A percentile compares a stretch with the other conserved stretches of the same genome.
These are phyloP conservation scores for Calonectria honghensis DNA, from an alignment of 2,329 filamentous ascomycete genomes.

Conservation along the genomic window DNA sequence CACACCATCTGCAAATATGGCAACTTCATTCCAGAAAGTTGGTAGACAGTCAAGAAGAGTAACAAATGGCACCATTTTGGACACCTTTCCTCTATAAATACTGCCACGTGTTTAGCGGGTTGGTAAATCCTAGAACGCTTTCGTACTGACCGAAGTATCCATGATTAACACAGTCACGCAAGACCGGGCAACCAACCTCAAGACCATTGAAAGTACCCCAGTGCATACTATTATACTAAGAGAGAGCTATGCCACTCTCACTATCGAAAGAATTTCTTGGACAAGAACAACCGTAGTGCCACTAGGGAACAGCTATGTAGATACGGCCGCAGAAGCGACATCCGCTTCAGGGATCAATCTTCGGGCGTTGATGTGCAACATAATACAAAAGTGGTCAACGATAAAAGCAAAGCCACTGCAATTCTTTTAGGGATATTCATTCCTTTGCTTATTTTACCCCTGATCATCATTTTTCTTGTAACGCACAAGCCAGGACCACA, in stretches of 20 bases:
- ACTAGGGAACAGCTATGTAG: not conserved
- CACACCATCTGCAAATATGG: not conserved
- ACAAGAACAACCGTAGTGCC: not conserved
- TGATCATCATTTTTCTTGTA: not conserved
- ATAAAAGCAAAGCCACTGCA: not conserved
- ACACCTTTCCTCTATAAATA: not conserved
- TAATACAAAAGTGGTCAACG: not conserved
- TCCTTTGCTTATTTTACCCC: not conserved
- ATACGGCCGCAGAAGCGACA: not conserved
- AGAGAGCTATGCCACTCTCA: not conserved
- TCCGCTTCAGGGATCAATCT: not conserved
- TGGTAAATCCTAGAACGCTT: not conserved
- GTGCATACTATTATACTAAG: not conserved
- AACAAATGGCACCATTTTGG: not conserved
- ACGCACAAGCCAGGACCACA: not conserved
- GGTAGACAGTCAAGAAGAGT: not conserved
- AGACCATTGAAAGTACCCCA: not conserved
- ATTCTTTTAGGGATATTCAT: conserved; percentile 1
- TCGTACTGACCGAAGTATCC: not conserved
- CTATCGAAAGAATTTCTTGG: not conserved
- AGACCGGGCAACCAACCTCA: too few species aligned
- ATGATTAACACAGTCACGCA: not conserved
- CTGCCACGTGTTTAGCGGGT: not conserved
- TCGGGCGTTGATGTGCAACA: not conserved
- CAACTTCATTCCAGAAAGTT: not conserved